Percentiles rank a stretch among this genome's conserved stretches.
phyloP scores from a whole-genome alignment of 2,329 filamentous ascomycete genomes.

The Dactylellina haptotyla region DNA sequence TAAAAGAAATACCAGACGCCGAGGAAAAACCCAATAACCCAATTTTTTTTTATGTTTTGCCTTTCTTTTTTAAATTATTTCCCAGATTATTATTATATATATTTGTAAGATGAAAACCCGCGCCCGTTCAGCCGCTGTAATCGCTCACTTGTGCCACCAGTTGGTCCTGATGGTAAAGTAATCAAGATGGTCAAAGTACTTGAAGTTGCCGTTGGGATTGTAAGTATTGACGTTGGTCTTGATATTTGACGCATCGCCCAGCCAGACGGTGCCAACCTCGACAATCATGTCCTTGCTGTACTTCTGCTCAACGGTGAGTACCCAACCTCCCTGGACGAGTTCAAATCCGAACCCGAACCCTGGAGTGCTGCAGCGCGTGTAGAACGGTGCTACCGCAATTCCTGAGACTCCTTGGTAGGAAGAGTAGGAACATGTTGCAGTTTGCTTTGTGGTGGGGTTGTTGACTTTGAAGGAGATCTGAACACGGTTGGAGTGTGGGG shows the following conservation, averaged over 20 bases:
- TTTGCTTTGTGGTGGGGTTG: background rate
- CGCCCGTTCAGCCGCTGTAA: background rate
- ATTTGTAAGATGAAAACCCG: background rate
- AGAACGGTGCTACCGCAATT: background rate
- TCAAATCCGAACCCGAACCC: conserved; percentile 17
- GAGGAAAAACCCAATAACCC: background rate
- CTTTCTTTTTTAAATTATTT: background rate
- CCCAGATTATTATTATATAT: background rate
- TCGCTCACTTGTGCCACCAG: background rate
- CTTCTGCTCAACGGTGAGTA: background rate
- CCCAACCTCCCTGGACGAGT: background rate
- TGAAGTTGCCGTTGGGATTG: conserved; percentile 5
- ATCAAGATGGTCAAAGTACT: conserved; percentile 11
- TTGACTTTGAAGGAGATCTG: background rate
- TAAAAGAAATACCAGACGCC: background rate
- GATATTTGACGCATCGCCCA: conserved; percentile 2
- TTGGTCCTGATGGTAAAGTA: conserved; percentile 1
- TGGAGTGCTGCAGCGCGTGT: conserved; percentile 2
- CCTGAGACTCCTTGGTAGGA: background rate
- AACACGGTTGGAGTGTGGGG: background rate
- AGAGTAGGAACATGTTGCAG: background rate
- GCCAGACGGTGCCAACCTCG: background rate
- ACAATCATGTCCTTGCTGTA: conserved; percentile 6
- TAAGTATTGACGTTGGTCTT: background rate
- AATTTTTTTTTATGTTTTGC: background rate